These are phyloP conservation scores for Acacia melanoxylon DNA, from an alignment of 306 rosid genomes.

Conservation along the genomic window DNA sequence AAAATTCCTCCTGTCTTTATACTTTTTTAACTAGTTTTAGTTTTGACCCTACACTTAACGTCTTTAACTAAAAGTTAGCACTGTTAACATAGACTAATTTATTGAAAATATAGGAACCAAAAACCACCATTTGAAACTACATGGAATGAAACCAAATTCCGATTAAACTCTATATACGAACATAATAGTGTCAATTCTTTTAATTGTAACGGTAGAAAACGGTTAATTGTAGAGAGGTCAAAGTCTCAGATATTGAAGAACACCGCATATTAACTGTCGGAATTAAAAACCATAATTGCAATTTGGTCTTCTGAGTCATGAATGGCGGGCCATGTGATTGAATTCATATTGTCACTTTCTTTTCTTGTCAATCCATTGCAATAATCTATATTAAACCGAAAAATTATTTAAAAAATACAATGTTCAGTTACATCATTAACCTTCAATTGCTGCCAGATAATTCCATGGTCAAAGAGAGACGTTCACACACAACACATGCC, in stretches of 20 bases:
- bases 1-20: too few species aligned
- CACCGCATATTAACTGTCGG: neutral
- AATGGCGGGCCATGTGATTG: neutral
- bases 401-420: neutral
- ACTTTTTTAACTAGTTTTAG: too few species aligned
- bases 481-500: constrained; percentile 9
- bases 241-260: neutral
- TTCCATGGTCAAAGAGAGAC: neutral
- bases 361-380: neutral
- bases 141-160: too few species aligned
- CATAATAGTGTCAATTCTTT: too few species aligned
- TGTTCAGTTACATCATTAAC: neutral
- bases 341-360: constrained; percentile 23
- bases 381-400: constrained; percentile 2
- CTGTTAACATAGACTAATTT: too few species aligned
- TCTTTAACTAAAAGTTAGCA: too few species aligned
- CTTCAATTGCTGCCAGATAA: neutral
- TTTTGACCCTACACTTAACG: too few species aligned
- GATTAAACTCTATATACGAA: too few species aligned
- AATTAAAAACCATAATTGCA: neutral
- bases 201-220: too few species aligned
- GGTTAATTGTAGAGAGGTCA: neutral
- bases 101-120: too few species aligned
- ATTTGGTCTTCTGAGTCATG: constrained; percentile 19
- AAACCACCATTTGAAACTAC: too few species aligned